A percentile compares a stretch with the other conserved stretches of the same genome.
These are phyloP conservation scores for Meredithiella fracta DNA, from an alignment of 2,329 filamentous ascomycete genomes.

Conservation along the genomic window DNA sequence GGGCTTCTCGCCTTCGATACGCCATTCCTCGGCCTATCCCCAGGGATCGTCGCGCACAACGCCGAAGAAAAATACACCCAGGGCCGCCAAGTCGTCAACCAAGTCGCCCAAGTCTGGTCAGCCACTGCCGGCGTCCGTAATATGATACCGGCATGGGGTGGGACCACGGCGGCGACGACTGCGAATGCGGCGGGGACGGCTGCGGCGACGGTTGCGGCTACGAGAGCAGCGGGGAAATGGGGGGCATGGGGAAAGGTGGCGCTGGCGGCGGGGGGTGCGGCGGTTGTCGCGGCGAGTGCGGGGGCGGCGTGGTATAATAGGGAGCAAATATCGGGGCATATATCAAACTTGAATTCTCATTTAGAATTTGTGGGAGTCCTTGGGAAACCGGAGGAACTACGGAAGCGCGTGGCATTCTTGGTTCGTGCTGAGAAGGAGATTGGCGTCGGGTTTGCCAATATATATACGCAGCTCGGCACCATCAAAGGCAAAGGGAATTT, in stretches of 20 bases:
- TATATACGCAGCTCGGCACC: constrained; percentile 71
- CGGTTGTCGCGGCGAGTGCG: constrained; percentile 63
- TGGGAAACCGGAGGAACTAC: constrained; percentile 66
- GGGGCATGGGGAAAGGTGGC: constrained; percentile 72
- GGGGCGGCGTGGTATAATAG: constrained; percentile 76
- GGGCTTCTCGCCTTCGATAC: constrained; percentile 89
- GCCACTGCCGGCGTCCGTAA: background rate
- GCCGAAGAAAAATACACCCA: constrained; percentile 76
- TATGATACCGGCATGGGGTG: background rate
- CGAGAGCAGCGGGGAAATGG: constrained; percentile 35
- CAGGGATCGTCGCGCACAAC: constrained; percentile 67
- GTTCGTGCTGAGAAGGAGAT: constrained; percentile 47
- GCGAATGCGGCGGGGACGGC: constrained; percentile 22
- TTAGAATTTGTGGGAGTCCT: constrained; percentile 87
- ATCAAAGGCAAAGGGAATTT: constrained; percentile 32
- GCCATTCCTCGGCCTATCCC: constrained; percentile 69
- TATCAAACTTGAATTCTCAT: constrained; percentile 73
- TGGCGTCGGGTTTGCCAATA: constrained; percentile 62
- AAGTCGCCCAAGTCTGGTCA: constrained; percentile 51
- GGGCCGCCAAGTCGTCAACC: constrained; percentile 50
- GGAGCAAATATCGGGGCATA: constrained; percentile 60
- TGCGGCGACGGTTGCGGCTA: constrained; percentile 16
- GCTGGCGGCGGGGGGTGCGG: constrained; percentile 70
- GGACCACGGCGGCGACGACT: constrained; percentile 9
- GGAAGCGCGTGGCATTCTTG: constrained; percentile 53